Base-by-base conservation (phyloP, 257 asterid genomes). In the Cynanchum wilfordii region DNA sequence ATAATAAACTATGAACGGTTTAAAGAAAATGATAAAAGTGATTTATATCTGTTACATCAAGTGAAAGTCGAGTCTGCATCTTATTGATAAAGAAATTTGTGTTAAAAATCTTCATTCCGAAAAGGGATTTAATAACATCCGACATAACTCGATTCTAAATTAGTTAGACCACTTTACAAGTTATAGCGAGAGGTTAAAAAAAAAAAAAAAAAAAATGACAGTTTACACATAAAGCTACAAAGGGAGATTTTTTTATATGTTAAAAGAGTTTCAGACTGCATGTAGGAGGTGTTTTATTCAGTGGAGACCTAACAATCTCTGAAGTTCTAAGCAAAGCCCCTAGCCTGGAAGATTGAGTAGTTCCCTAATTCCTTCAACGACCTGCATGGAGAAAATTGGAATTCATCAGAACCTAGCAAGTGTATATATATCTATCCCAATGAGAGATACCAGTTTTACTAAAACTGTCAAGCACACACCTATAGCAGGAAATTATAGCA, bases 351-450 rank as follows among this genome's bases (percentile, higher is more conserved):
- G 84, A 76, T 86, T 83, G 72, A 92, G 88, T 68, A 89, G 29
- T 77, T 92, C 95, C 66, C 93, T 77, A 69, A 90, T 86, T 64
- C 89, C 96, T 90, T 86, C 97, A 70, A 81, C 80, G 58, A 87
- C 92, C 97, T 93, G 94, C 80, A 86, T 51, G 47, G 51, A 40
- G 69, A 66, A 82, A 75, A 78, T 29, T 29, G 33, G 44, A 69
- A 56, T n/a, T 38, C 51, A 50, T 54, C 29, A 81, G n/a, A 38
- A 75, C 3, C 22, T 42, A 66, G 62, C 54, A 33, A 15, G 19
- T 19, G 33, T 17, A 15, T 2, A 12, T 6, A 52, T 22, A 38
- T 7, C 8, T 64, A n/a, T 60, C 24, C 20, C 40, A 7, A 15
- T 33, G 49, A 44, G 54, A 40, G 15, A 47, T 44, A 17, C 2